A percentile compares a stretch with the other conserved stretches of the same genome.
Evolutionary conservation across 352 stramenopile genomes (phyloP).

Genomic region (Globisporangium paddicum): DNA sequence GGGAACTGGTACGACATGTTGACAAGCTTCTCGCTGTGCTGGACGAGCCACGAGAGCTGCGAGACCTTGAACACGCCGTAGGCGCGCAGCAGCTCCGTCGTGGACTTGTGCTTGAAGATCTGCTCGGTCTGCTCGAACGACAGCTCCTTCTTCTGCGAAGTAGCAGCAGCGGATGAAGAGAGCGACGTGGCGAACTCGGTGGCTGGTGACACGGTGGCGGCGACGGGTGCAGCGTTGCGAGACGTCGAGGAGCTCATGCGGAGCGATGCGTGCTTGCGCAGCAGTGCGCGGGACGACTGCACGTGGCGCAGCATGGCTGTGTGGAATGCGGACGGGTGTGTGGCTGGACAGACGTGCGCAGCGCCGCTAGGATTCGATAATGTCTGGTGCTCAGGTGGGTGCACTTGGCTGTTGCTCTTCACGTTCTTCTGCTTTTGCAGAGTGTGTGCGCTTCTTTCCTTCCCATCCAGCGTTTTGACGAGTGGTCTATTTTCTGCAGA

Average conservation of each 20-base stretch:
- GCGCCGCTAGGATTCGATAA: neutral
- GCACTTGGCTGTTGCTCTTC: neutral
- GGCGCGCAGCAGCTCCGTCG: conserved; percentile 79
- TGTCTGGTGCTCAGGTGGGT: neutral
- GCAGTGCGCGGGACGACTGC: neutral
- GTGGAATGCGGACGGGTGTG: neutral
- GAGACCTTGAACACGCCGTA: conserved; percentile 88
- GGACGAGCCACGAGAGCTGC: conserved; percentile 81
- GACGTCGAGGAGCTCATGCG: conserved; percentile 16
- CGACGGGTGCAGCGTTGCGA: conserved; percentile 5
- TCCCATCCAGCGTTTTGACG: conserved; percentile 8
- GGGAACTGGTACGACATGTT: conserved; percentile 77
- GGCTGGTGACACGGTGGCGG: conserved; percentile 9
- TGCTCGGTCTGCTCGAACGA: conserved; percentile 78
- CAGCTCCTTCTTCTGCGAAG: conserved; percentile 15
- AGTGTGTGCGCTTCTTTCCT: conserved; percentile 4
- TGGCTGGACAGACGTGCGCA: conserved; percentile 2
- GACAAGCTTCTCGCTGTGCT: conserved; percentile 86
- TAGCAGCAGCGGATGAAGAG: conserved; percentile 40
- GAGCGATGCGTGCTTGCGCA: conserved; percentile 1
- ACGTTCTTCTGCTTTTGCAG: neutral
- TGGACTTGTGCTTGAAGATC: conserved; percentile 84
- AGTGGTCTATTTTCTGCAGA: conserved; percentile 9
- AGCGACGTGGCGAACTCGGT: conserved; percentile 6
- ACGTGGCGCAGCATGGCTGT: conserved; percentile 14